These are phyloP conservation scores for Lignosus rhinocerotis DNA, from an alignment of 1,284 basidiomycete genomes.

Conservation along the genomic window DNA sequence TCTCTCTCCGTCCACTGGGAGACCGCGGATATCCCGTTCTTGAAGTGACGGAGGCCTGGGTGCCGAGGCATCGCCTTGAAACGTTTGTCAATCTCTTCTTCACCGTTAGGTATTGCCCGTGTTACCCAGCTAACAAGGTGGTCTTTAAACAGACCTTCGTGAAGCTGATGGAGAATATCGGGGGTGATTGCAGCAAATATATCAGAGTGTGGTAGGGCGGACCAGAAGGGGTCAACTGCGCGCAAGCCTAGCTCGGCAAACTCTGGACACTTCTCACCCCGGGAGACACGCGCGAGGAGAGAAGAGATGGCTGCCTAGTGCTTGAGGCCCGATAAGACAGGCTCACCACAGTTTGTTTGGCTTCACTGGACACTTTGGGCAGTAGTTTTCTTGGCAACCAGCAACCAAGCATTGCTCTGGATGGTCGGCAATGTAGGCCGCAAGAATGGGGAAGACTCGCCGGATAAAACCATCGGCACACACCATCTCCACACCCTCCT, in stretches of 20 bases:
- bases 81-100: constrained; percentile 27
- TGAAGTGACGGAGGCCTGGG: constrained; percentile 25
- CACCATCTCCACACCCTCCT: constrained; percentile 18
- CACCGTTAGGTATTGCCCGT: constrained; percentile 5
- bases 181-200: constrained; percentile 29
- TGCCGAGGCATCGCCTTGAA: constrained; percentile 23
- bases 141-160: constrained; percentile 35
- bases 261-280: neutral
- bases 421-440: constrained; percentile 26
- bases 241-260: constrained; percentile 10
- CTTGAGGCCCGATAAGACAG: neutral
- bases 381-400: constrained; percentile 6
- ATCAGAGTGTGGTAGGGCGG: constrained; percentile 23
- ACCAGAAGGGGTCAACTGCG: constrained; percentile 25
- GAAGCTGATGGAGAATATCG: constrained; percentile 29
- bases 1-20: constrained; percentile 31
- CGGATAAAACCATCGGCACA: constrained; percentile 19
- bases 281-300: neutral
- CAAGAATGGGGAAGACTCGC: constrained; percentile 24
- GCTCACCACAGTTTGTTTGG: constrained; percentile 11
- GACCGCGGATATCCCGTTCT: constrained; percentile 25
- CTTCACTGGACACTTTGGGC: constrained; percentile 4
- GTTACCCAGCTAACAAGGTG: constrained; percentile 30
- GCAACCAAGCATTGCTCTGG: constrained; percentile 28
- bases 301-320: neutral